Percentiles rank a stretch among this genome's conserved stretches.
phyloP scores from a whole-genome alignment of 2,329 filamentous ascomycete genomes.

The Elsinoe necatrix region DNA sequence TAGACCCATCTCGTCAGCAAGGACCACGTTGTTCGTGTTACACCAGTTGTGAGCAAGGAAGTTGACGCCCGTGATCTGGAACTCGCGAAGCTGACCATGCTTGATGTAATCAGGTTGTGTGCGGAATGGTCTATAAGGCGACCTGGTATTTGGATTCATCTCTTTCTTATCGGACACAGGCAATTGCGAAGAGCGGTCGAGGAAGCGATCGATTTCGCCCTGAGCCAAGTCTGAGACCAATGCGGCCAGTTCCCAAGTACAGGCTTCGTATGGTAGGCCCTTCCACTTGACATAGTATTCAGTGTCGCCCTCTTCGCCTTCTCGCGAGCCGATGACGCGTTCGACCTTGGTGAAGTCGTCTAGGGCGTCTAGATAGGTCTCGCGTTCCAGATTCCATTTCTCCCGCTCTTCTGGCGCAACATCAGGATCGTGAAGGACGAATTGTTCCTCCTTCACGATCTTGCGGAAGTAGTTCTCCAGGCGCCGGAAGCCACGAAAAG shows the following conservation, averaged over 20 bases:
- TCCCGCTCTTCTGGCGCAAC: constrained; percentile 78
- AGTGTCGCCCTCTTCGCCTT: constrained; percentile 62
- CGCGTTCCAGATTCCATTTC: constrained; percentile 90
- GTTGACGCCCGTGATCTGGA: constrained; percentile 89
- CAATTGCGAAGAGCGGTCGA: constrained; percentile 72
- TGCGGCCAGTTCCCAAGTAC: constrained; percentile 80
- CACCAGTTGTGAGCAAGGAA: constrained; percentile 97
- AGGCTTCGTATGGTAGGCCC: constrained; percentile 82
- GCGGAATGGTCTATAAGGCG: constrained; percentile 62
- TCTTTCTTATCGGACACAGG: constrained; percentile 74
- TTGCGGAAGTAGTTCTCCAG: constrained; percentile 94
- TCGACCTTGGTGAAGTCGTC: constrained; percentile 90
- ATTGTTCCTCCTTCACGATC: constrained; percentile 68
- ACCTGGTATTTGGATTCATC: constrained; percentile 64
- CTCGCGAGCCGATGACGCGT: constrained; percentile 75
- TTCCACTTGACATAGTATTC: constrained; percentile 92
- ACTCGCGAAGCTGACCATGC: constrained; percentile 76
- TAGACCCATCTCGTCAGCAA: constrained; percentile 97
- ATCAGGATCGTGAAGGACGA: constrained; percentile 64
- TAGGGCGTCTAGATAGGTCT: constrained; percentile 79
- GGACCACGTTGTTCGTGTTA: constrained; percentile 85
- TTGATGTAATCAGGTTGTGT: constrained; percentile 79
- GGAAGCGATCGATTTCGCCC: constrained; percentile 80
- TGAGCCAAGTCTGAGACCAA: constrained; percentile 73
- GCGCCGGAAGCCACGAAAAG: constrained; percentile 76